A percentile compares a stretch with the other conserved stretches of the same genome.
These are phyloP conservation scores for Pisolithus thermaeus DNA, from an alignment of 1,284 basidiomycete genomes.

Conservation along the genomic window DNA sequence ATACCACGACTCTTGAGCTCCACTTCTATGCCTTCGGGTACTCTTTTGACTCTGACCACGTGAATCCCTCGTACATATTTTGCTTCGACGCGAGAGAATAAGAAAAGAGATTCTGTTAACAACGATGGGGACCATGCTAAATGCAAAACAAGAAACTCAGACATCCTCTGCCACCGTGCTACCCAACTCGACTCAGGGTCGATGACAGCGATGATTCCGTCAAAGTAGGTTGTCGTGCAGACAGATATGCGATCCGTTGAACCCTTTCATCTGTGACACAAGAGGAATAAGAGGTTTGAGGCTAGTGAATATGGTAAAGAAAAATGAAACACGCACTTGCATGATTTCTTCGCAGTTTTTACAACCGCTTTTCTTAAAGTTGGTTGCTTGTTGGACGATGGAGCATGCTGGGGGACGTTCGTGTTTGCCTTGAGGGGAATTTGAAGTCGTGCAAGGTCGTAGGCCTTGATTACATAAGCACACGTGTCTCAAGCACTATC, in stretches of 20 bases:
- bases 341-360: too few species aligned
- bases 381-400: too few species aligned
- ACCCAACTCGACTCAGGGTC: constrained; percentile 94
- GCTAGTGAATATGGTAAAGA: not conserved
- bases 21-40: constrained; percentile 31
- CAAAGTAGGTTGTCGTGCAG: constrained; percentile 93
- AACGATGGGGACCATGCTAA: constrained; percentile 3
- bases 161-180: constrained; percentile 85
- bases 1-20: constrained; percentile 46
- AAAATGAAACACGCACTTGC: too few species aligned
- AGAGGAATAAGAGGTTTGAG: too few species aligned
- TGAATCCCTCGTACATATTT: too few species aligned
- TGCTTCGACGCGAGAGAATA: too few species aligned
- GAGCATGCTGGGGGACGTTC: too few species aligned
- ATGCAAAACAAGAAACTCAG: constrained; percentile 41
- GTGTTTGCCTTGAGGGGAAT: too few species aligned
- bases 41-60: constrained; percentile 74
- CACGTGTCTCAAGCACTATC: too few species aligned
- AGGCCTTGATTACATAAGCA: too few species aligned
- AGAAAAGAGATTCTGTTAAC: not conserved
- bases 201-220: constrained; percentile 88
- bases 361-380: too few species aligned
- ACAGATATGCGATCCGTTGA: constrained; percentile 76
- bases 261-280: constrained; percentile 71
- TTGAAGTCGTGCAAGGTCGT: too few species aligned